phyloP scores from a whole-genome alignment of 108 stramenopile genomes.

The Cyclostephanos tholiformis region DNA sequence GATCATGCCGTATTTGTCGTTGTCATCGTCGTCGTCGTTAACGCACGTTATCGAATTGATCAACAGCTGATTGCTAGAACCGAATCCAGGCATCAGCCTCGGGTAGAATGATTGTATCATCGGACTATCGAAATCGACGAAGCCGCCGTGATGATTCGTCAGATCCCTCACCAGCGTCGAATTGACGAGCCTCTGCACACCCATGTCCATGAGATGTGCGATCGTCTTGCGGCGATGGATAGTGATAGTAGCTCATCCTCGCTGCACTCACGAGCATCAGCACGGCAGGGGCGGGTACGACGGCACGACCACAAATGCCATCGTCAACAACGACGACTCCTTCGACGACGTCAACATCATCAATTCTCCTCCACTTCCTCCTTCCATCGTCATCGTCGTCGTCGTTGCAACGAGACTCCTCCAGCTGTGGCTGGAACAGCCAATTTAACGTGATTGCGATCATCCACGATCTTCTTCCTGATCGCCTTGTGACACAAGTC shows the following conservation, averaged over 20 bases:
- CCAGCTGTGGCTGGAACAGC: conserved; percentile 80
- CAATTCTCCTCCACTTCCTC: not conserved
- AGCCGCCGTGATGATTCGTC: conserved; percentile 47
- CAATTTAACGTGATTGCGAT: conserved; percentile 75
- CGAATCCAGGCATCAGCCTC: conserved; percentile 58
- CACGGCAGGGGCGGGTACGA: conserved; percentile 49
- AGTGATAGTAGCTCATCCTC: conserved; percentile 69
- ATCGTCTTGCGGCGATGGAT: conserved; percentile 61
- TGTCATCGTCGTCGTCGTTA: not conserved
- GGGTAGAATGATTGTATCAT: conserved; percentile 73
- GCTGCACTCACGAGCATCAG: conserved; percentile 67
- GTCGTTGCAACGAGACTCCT: no score
- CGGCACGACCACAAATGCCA: not conserved
- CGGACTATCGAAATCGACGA: conserved; percentile 50
- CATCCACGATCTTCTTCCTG: conserved; percentile 73
- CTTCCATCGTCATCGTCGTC: conserved; percentile 3
- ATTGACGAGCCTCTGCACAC: conserved; percentile 64
- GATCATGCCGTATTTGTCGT: no score
- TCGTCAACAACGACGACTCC: not conserved
- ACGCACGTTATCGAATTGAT: not conserved
- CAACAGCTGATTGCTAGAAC: conserved; percentile 42
- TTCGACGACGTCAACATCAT: not conserved
- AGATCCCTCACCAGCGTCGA: conserved; percentile 64
- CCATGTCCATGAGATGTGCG: conserved; percentile 48
- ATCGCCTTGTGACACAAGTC: conserved; percentile 56